These are phyloP conservation scores for Arabidopsis thaliana DNA, from an alignment of 345 rosid genomes.

Conservation along the genomic window TAIR10.1 NC_003070.9:7645501-7646000, in stretches of 20 bases:
- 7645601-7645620: constrained; percentile 35
- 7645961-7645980: background rate
- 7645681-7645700: constrained; percentile 22
- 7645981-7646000: background rate
- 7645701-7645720: constrained; percentile 20
- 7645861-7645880: constrained; percentile 75
- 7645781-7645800: constrained; percentile 46
- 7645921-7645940: constrained; percentile 97
- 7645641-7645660: constrained; percentile 36
- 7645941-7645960: background rate
- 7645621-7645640: constrained; percentile 47
- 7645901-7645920: constrained; percentile 84
- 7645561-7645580: constrained; percentile 2
- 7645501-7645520: background rate
- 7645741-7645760: background rate
- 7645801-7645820: constrained; percentile 45
- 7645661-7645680: constrained; percentile 19
- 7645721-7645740: background rate
- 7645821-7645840: constrained; percentile 52
- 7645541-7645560: background rate
- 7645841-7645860: constrained; percentile 66
- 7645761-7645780: constrained; percentile 53
- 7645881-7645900: constrained; percentile 73
- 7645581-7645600: background rate
- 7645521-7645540: background rate